A percentile compares a stretch with the other conserved stretches of the same genome.
Conservation (phyloP, 1,284 basidiomycete species). For the Cutaneotrichosporon mucoides region DNA sequence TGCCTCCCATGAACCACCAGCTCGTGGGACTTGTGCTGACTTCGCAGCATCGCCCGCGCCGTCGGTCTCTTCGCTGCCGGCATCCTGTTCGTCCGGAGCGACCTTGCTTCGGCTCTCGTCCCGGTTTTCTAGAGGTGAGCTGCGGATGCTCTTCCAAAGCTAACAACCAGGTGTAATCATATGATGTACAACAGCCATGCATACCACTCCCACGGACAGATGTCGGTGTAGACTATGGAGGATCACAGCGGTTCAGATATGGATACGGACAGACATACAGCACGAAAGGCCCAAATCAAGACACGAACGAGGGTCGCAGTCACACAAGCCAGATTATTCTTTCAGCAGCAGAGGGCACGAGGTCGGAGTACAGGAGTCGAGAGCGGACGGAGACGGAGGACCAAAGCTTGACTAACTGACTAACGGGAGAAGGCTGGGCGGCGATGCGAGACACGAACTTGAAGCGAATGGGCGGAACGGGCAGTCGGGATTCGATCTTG, state of each 20-base stretch:
- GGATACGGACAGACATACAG: background rate
- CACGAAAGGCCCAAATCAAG: background rate
- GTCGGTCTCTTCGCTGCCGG: conserved; percentile 20
- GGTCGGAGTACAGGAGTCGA: background rate
- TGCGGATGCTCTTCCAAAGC: background rate
- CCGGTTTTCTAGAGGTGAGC: conserved; percentile 19
- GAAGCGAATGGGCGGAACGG: too few relatives aligned
- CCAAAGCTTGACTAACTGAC: too few relatives aligned
- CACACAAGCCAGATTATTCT: background rate
- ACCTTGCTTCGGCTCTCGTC: conserved; percentile 16
- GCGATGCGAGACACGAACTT: too few relatives aligned
- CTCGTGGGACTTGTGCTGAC: background rate
- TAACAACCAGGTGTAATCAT: conserved; percentile 11
- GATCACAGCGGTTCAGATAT: background rate
- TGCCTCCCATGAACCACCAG: too few relatives aligned
- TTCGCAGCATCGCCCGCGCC: conserved; percentile 20
- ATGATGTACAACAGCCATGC: conserved; percentile 24
- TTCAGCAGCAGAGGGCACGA: background rate
- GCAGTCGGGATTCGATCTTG: too few relatives aligned
- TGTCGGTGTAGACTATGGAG: background rate
- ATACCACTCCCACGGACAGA: conserved; percentile 9
- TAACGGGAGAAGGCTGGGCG: too few relatives aligned
- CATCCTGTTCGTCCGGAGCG: conserved; percentile 18
- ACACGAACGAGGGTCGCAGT: background rate
- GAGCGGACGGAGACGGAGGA: background rate